phyloP scores from a whole-genome alignment of 768 basidiomycete genomes.

The Multifurca ochricompacta region DNA sequence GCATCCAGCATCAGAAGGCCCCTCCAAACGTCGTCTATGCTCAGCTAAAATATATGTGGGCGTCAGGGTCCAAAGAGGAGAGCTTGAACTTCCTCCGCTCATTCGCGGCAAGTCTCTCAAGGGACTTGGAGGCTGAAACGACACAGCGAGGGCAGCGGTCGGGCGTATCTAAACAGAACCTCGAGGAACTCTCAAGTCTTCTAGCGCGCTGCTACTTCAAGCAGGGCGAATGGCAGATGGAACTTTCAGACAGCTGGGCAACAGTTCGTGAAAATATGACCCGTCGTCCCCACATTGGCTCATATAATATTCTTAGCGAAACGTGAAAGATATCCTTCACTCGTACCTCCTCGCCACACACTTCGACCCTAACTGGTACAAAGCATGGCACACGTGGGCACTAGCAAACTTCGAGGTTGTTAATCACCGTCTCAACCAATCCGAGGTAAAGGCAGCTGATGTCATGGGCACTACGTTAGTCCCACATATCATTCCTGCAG shows the following conservation, averaged over 20 bases:
- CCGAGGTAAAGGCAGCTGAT: constrained; percentile 47
- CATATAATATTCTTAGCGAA: constrained; percentile 43
- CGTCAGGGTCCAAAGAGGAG: constrained; percentile 66
- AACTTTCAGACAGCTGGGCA: constrained; percentile 72
- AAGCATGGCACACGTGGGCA: constrained; percentile 99
- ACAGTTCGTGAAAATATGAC: constrained; percentile 42
- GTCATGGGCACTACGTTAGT: constrained; percentile 57
- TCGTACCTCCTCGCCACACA: constrained; percentile 84
- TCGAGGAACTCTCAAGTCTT: constrained; percentile 67
- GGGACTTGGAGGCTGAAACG: constrained; percentile 62
- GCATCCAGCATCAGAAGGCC: constrained; percentile 48
- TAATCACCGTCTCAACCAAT: constrained; percentile 63
- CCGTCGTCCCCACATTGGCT: not conserved
- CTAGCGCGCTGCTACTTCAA: constrained; percentile 98
- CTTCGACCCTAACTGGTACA: constrained; percentile 95
- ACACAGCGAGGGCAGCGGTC: constrained; percentile 41
- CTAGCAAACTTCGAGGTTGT: constrained; percentile 94
- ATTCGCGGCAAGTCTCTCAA: constrained; percentile 68
- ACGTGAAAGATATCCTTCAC: constrained; percentile 73
- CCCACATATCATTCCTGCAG: constrained; percentile 82
- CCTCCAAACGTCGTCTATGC: constrained; percentile 96
- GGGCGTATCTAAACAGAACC: constrained; percentile 49
- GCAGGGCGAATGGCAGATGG: constrained; percentile 89
- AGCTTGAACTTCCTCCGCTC: constrained; percentile 76
- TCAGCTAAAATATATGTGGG: constrained; percentile 95